These are phyloP conservation scores for Parietichytrium sp. DNA, from an alignment of 108 stramenopile species.

Conservation along the genomic window DNA sequence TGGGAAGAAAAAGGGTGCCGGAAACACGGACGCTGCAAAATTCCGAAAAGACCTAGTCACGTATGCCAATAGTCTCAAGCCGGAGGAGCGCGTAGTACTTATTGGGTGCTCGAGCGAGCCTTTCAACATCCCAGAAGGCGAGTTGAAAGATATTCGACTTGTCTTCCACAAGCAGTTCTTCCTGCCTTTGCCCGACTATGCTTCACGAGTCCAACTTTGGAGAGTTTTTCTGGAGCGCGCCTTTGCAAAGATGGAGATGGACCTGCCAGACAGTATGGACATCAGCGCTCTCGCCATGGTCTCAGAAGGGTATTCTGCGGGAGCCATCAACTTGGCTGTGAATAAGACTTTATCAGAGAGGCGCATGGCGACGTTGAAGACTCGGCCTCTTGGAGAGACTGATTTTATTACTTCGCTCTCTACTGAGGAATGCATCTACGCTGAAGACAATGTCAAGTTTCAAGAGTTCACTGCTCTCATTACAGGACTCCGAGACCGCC, in stretches of 20 bases:
- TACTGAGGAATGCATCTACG: slow-evolving; percentile 27
- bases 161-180: slow-evolving; percentile 71
- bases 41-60: slow-evolving; percentile 74
- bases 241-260: slow-evolving; percentile 6
- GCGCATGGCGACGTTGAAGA: slow-evolving; percentile 51
- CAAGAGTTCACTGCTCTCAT: slow-evolving; percentile 31
- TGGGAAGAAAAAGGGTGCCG: slow-evolving; percentile 48
- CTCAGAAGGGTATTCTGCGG: slow-evolving; percentile 72
- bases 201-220: slow-evolving; percentile 70
- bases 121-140: slow-evolving; percentile 64
- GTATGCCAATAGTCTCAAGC: slow-evolving; percentile 72
- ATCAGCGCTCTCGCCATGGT: slow-evolving; percentile 66
- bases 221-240: slow-evolving; percentile 51
- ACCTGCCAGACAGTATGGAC: slow-evolving; percentile 52
- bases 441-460: slow-evolving; percentile 37
- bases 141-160: slow-evolving; percentile 56
- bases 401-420: slow-evolving; percentile 43
- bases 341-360: slow-evolving; percentile 57
- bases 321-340: slow-evolving; percentile 60
- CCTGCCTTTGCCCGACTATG: slow-evolving; percentile 69
- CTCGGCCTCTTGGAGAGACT: slow-evolving; percentile 32
- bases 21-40: slow-evolving; percentile 53
- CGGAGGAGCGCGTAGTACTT: slow-evolving; percentile 70
- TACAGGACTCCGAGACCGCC: slow-evolving; percentile 38
- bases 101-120: slow-evolving; percentile 71